Percentiles rank a stretch among this genome's conserved stretches.
These are phyloP conservation scores for Amylocystis lapponica DNA, from an alignment of 768 basidiomycete genomes.

Conservation along the genomic window DNA sequence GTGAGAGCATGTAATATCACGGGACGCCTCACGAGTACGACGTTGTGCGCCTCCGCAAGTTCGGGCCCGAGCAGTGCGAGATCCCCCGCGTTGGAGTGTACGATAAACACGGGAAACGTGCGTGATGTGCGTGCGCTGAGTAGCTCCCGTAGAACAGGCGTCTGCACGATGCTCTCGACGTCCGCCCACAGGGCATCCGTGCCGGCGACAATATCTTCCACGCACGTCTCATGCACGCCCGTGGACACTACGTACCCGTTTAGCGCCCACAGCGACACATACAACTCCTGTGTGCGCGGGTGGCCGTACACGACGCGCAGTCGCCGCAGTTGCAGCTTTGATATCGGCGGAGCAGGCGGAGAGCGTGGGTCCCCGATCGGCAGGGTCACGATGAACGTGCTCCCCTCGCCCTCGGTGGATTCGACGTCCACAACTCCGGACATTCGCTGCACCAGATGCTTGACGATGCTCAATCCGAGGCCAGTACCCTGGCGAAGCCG, in stretches of 20 bases:
- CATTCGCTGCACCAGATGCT: slow-evolving; percentile 26
- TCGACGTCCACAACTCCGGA: slow-evolving; percentile 21
- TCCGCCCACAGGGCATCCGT: slow-evolving; percentile 22
- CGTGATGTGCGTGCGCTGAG: slow-evolving; percentile 1
- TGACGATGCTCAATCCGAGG: slow-evolving; percentile 26
- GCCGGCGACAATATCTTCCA: slow-evolving; percentile 9
- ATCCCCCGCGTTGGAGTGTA: slow-evolving; percentile 17
- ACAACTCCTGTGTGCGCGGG: slow-evolving; percentile 15
- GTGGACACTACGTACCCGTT: slow-evolving; percentile 10
- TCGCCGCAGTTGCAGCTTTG: slow-evolving; percentile 17
- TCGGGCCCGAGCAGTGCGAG: slow-evolving; percentile 16
- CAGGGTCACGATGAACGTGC: slow-evolving; percentile 21
- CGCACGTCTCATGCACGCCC: background rate
- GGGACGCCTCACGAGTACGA: slow-evolving; percentile 23
- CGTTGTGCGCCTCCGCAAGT: slow-evolving; percentile 12
- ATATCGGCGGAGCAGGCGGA: background rate
- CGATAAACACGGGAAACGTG: slow-evolving; percentile 14
- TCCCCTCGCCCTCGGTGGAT: slow-evolving; percentile 18
- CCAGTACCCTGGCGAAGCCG: slow-evolving; percentile 22
- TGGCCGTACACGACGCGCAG: slow-evolving; percentile 19
- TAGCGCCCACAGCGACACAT: slow-evolving; percentile 14
- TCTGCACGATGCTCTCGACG: slow-evolving; percentile 12
- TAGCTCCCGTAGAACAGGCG: slow-evolving; percentile 12
- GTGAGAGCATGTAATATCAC: slow-evolving; percentile 18
- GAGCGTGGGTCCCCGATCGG: slow-evolving; percentile 9